Evolutionary conservation across 148 eudicot species (phyloP).

Genomic region (Rhododendron mucronatum): DNA sequence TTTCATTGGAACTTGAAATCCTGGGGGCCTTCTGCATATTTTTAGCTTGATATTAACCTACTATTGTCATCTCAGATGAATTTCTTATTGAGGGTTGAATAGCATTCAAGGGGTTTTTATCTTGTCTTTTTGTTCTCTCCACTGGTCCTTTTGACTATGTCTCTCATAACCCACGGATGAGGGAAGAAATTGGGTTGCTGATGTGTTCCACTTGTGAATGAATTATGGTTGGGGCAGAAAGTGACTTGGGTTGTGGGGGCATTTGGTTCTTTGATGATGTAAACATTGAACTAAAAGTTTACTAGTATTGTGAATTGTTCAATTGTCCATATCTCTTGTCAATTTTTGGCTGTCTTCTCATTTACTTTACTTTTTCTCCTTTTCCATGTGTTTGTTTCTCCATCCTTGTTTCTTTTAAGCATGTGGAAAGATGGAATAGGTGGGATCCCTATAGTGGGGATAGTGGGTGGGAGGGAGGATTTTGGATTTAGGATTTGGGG

Average conservation of each 20-base stretch:
- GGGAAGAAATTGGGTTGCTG: constrained; percentile 3
- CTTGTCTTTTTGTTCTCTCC: background rate
- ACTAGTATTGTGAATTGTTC: background rate
- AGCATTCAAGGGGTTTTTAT: background rate
- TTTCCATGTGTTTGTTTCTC: background rate
- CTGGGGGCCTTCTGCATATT: constrained; percentile 6
- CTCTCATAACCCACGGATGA: background rate
- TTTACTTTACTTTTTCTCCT: constrained; percentile 16
- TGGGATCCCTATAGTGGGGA: constrained; percentile 15
- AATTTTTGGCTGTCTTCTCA: constrained; percentile 15
- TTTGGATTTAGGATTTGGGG: background rate
- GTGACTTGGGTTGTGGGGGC: constrained; percentile 20
- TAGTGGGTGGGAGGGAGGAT: background rate
- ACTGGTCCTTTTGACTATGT: constrained; percentile 9
- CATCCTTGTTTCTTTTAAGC: constrained; percentile 19
- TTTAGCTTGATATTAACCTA: background rate
- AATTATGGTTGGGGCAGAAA: constrained; percentile 30
- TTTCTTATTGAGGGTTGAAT: constrained; percentile 2
- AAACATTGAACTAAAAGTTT: constrained; percentile 14
- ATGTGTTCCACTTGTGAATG: constrained; percentile 16
- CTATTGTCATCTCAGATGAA: background rate
- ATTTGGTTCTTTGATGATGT: constrained; percentile 28
- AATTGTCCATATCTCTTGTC: background rate
- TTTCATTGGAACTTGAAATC: background rate
- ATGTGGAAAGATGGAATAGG: constrained; percentile 30